Evolutionary conservation across 176 grass and related monocot species (phyloP), one percentile per base, ranked within the genome.

Genomic region (Aegilops longissima): DNA sequence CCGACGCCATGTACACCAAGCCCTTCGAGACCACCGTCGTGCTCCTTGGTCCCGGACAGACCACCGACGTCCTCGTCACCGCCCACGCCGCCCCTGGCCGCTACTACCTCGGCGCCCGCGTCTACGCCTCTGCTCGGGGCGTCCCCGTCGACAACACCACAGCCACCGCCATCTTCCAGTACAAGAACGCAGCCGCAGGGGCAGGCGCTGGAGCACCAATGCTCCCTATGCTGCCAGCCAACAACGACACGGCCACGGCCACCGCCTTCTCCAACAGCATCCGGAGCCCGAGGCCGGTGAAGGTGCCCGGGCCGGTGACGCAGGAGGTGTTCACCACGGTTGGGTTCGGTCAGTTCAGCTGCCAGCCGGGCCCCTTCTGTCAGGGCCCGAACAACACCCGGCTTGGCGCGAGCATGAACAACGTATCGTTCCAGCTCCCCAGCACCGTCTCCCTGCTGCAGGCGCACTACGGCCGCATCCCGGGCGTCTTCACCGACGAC

Each of bases 391-490:
- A 95, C 31, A 91, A 86, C 63, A 91, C 90, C 70, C 87, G 89
- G 8, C 86, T 98, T n/a, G 88, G 24, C 64, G 90, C 92, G 12
- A 98, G 91, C 92, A 98, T 95, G 87, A 98, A 42, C 40, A 42
- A 42, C 40, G 40, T 42, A 9, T 42, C 40, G 40, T 42, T 42
- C 40, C 40, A 42, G 70, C 86, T 92, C 20, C 96, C 93, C 2
- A 77, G 18, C 52, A 89, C 86, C 51, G 4, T 94, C 5, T 94
- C 92, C 1, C 38, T 98, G 3, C 77, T 94, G 70, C 88, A 98
- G 73, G 88, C 90, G 54, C 86, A 94, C 85, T 89, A 92, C 87
- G 86, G 90, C 56, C 84, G 75, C 85, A n/a, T 89, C 20, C 86
- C 90, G 3, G 93, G 90, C 36, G 90, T 98, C 36, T 98, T 94